Evolutionary conservation across 441 rosid species (phyloP).

Genomic region (Syzygium malaccense): DNA sequence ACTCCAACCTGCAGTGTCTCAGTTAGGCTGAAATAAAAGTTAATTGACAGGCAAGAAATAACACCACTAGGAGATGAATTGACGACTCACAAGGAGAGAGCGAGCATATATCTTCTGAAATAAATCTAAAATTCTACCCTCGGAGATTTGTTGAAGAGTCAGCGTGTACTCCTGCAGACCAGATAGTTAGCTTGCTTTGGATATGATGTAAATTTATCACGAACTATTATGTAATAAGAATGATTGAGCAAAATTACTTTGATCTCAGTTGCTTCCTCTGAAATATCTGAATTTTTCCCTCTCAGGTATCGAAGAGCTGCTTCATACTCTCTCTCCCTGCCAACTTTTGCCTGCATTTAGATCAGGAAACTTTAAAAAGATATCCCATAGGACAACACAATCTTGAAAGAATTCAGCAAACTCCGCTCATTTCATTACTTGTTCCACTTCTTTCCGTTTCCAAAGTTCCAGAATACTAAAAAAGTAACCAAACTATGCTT

Average conservation of each 20-base stretch:
- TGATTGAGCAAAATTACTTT: constrained; percentile 4
- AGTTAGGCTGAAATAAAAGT: background rate
- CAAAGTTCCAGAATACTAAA: background rate
- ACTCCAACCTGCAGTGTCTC: constrained; percentile 7
- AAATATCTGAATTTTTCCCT: constrained; percentile 21
- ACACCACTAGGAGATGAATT: background rate
- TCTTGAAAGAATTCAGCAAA: background rate
- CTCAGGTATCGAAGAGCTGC: constrained; percentile 25
- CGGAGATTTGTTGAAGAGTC: constrained; percentile 18
- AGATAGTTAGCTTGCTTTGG: background rate
- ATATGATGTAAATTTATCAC: background rate
- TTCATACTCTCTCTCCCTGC: constrained; percentile 20
- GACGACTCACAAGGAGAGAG: constrained; percentile 25
- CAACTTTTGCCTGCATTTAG: constrained; percentile 27
- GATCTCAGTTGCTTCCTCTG: constrained; percentile 24
- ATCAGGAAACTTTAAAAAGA: background rate
- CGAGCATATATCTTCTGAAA: constrained; percentile 36
- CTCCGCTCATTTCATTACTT: background rate
- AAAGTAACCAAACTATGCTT: background rate
- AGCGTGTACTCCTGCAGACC: constrained; percentile 13
- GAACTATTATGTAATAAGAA: background rate
- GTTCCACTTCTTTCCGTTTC: background rate
- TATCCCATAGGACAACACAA: background rate
- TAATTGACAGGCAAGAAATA: background rate
- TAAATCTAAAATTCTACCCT: constrained; percentile 25